phyloP scores from a whole-genome alignment of 768 basidiomycete species.

The Podaxis mareebaensis region DNA sequence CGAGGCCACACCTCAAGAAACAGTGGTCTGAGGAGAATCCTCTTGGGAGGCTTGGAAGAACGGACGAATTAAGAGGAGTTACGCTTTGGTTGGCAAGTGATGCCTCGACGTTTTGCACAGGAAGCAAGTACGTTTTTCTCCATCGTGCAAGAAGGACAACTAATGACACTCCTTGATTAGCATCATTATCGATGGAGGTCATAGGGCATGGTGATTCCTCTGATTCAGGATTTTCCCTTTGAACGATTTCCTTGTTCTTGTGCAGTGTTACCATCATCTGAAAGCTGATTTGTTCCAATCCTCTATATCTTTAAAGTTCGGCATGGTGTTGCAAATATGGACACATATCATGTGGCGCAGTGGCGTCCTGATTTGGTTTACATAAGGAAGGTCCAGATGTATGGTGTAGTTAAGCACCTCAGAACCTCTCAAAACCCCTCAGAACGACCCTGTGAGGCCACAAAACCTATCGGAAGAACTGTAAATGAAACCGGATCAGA shows the following conservation, averaged over 20 bases:
- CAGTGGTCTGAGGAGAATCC: constrained; percentile 65
- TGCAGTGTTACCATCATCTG: background rate
- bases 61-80: constrained; percentile 69
- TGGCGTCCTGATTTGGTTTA: too few relatives aligned
- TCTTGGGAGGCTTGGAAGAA: constrained; percentile 60
- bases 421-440: background rate
- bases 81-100: constrained; percentile 69
- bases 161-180: constrained; percentile 1
- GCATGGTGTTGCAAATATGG: too few relatives aligned
- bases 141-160: background rate
- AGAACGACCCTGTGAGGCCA: background rate
- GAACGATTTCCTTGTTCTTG: too few relatives aligned
- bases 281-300: background rate
- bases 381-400: too few relatives aligned
- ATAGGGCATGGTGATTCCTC: constrained; percentile 22
- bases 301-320: background rate
- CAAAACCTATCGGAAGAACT: background rate
- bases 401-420: too few relatives aligned
- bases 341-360: too few relatives aligned
- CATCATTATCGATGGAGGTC: constrained; percentile 26
- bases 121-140: constrained; percentile 54
- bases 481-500: background rate
- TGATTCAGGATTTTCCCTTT: too few relatives aligned
- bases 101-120: constrained; percentile 70
- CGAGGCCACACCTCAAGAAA: constrained; percentile 49